Percentiles rank a stretch among this genome's conserved stretches.
phyloP scores from a whole-genome alignment of 441 rosid genomes.

The Flueggea neowawraea region DNA sequence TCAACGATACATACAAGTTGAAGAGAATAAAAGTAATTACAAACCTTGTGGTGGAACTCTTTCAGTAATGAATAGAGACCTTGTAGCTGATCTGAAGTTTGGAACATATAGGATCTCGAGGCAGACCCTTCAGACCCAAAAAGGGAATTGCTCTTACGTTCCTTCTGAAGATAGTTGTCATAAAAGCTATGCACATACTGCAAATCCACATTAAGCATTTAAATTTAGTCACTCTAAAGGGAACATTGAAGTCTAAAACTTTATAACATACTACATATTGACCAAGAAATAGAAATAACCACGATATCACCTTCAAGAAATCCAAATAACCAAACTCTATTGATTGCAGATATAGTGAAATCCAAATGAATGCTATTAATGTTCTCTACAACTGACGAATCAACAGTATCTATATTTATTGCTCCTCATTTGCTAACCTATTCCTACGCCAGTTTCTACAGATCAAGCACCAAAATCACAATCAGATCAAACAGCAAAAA shows the following conservation, averaged over 20 bases:
- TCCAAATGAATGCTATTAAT: too few species aligned
- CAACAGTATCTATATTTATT: too few species aligned
- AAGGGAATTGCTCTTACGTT: too few species aligned
- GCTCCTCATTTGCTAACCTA: too few species aligned
- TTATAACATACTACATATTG: not conserved
- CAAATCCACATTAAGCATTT: constrained; percentile 15
- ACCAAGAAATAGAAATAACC: not conserved
- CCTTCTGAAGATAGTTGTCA: constrained; percentile 25
- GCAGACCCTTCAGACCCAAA: constrained; percentile 2
- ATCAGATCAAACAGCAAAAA: too few species aligned
- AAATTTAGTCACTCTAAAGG: constrained; percentile 4
- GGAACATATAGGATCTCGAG: constrained; percentile 24
- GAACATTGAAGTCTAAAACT: constrained; percentile 1
- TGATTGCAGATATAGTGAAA: too few species aligned
- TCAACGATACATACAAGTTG: not conserved
- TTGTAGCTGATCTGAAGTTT: constrained; percentile 32
- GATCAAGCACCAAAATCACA: too few species aligned
- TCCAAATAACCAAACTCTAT: too few species aligned
- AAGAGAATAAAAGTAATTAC: constrained; percentile 3
- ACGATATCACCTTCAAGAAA: constrained; percentile 65
- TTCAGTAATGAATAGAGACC: constrained; percentile 39
- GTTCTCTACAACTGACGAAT: too few species aligned
- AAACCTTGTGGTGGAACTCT: constrained; percentile 81
- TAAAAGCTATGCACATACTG: constrained; percentile 40
- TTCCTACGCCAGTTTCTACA: too few species aligned